Evolutionary conservation across 805 yeast genomes (phyloP), one percentile per base, ranked within the genome.

Genomic region (Starmera amethionina): DNA sequence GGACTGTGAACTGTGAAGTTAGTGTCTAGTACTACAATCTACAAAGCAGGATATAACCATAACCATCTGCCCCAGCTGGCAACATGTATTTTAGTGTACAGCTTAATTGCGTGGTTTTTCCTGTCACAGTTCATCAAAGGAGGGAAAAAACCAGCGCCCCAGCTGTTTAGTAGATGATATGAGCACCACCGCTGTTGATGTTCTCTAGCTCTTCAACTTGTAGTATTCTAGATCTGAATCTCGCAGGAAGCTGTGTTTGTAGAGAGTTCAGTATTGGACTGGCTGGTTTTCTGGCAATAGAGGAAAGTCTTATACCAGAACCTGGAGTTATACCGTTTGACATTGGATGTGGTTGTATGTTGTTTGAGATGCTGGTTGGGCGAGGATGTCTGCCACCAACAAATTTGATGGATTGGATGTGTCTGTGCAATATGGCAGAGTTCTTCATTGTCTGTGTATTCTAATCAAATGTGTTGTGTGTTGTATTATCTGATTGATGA

Each of bases 131-230:
- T 30, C 31, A 30, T 30, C n/a, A 30, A 30, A 11, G 3, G 4
- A 30, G 12, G 34, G 11, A 12, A 16, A 18, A 14, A 16, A 16
- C 18, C 18, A 16, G 18, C 18, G 18, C 18, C 18, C 18, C 18
- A 3, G 18, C 9, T 22, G 9, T 22, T 33, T 33, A 33, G 28
- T 12, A 33, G 14, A 44, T 30, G 28, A 29, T 9, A 16, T 37
- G 77, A 31, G 94, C 95, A 47, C 95, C 96, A 36, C 96, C 96
- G 37, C 72, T 69, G 51, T 76, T 71, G 51, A 88, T 75, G 47
- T 76, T 70, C 10, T 82, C 95, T 27, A 80, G 75, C 60, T 88
- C 96, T 13, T 48, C 41, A 15, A 73, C 82, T 36, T 74, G 77
- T 22, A 84, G 70, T 1, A 68, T 67, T 34, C 69, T 65, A 59